Evolutionary conservation across 257 asterid genomes (phyloP), one percentile per base, ranked within the genome.

Genomic region (Fraxinus cuspidata): DNA sequence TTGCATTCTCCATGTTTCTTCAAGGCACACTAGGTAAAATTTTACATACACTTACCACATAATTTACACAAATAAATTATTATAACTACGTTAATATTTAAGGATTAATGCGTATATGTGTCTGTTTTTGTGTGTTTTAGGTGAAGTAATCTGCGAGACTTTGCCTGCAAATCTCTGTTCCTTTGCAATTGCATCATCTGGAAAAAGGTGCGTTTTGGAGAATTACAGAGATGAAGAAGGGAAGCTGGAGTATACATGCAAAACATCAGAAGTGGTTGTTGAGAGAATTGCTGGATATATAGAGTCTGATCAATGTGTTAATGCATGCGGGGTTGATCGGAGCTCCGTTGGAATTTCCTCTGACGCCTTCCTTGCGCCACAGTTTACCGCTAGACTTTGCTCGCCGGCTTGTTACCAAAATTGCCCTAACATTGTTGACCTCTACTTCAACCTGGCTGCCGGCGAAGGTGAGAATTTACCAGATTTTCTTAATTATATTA

Each of bases 391-490:
- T 25, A 76, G 82, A 69, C 93, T 93, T 38, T 93, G 97, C 91
- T 88, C 96, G 28, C 84, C 88, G 74, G 81, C 75, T 4, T 93
- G 98, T 81, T 86, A 84, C 80, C 81, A 75, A 7, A 82, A 86
- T 63, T 93, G 97, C 83, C 88, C 92, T 67, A 92, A 92, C 83
- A 83, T 94, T 60, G 78, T 92, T n/a, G 92, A 90, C 80, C 97
- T 93, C 27, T 90, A 91, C 72, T 86, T 81, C 79, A 86, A 89
- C 79, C 89, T 93, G 27, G 97, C 98, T 42, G 88, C 91, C 31
- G 98, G 88, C 5, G 98, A 93, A 89, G 98, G 97, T 90, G 81
- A 29, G 32, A 23, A 25, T 25, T 27, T 60, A 53, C 6, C n/a
- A n/a, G 8, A 5, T 6, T 53, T 7, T 53, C 9, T 2, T 56